phyloP scores from a whole-genome alignment of 768 basidiomycete genomes.

The Hemileccinum rubropunctum region DNA sequence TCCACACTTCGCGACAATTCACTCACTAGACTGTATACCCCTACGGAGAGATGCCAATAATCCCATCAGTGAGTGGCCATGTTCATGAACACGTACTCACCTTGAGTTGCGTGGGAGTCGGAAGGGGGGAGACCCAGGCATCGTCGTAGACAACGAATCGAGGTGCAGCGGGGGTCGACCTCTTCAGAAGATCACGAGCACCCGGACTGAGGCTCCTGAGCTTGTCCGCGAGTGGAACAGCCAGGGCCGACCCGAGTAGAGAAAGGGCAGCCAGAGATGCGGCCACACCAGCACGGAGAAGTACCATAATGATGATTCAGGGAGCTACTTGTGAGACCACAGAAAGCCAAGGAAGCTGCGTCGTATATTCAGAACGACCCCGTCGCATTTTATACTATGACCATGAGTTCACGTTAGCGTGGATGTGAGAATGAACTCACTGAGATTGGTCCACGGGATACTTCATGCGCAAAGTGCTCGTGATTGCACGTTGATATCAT shows the following conservation, averaged over 20 bases:
- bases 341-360: too few relatives aligned
- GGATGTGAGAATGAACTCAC: too few relatives aligned
- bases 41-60: slow-evolving; percentile 7
- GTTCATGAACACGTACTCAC: slow-evolving; percentile 24
- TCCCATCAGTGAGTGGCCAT: not conserved
- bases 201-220: slow-evolving; percentile 13
- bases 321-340: too few relatives aligned
- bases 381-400: too few relatives aligned
- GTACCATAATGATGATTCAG: too few relatives aligned
- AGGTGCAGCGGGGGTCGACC: slow-evolving; percentile 40
- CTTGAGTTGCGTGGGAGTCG: slow-evolving; percentile 40
- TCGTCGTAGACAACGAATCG: slow-evolving; percentile 43
- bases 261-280: slow-evolving; percentile 2
- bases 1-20: not conserved
- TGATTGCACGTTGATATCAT: too few relatives aligned
- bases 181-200: slow-evolving; percentile 19
- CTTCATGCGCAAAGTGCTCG: too few relatives aligned
- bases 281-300: not conserved
- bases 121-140: slow-evolving; percentile 40
- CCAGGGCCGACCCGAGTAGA: slow-evolving; percentile 4
- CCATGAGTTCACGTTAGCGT: too few relatives aligned
- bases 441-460: too few relatives aligned
- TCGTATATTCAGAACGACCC: too few relatives aligned
- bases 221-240: slow-evolving; percentile 15
- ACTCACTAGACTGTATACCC: slow-evolving; percentile 33